Conservation (phyloP, 768 basidiomycete species). For the Agaricus sinodeliciosus region DNA sequence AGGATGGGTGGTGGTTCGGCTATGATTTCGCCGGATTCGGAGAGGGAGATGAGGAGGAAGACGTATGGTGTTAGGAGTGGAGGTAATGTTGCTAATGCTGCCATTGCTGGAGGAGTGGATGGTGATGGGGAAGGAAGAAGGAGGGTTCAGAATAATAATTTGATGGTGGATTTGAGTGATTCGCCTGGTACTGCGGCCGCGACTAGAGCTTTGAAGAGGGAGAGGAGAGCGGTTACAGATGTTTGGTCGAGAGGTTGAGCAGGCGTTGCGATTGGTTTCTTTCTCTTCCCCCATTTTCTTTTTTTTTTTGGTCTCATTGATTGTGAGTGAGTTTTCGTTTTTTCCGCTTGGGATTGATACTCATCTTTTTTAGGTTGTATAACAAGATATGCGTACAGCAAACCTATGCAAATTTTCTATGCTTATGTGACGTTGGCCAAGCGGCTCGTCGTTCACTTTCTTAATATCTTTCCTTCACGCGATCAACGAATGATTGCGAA, state of each 20-base stretch:
- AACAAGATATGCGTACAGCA: background rate
- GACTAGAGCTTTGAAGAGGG: conserved; percentile 20
- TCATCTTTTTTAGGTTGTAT: conserved; percentile 1
- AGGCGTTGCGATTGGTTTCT: background rate
- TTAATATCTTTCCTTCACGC: too few species aligned
- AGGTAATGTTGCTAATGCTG: conserved; percentile 36
- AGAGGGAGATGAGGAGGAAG: conserved; percentile 41
- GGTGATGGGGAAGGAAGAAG: conserved; percentile 13
- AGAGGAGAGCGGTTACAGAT: conserved; percentile 39
- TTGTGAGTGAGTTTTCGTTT: conserved; percentile 3
- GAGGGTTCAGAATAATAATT: conserved; percentile 6
- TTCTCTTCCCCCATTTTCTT: conserved; percentile 4
- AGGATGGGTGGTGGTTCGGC: background rate
- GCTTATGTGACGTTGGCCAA: background rate
- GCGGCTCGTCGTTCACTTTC: too few species aligned
- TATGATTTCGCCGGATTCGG: conserved; percentile 18
- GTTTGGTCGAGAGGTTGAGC: conserved; percentile 29
- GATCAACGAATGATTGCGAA: too few species aligned
- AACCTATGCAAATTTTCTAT: background rate
- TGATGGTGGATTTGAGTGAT: conserved; percentile 30
- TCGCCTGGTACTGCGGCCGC: conserved; percentile 19
- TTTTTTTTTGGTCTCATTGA: conserved; percentile 4
- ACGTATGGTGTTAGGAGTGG: conserved; percentile 31
- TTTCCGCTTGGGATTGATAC: background rate
- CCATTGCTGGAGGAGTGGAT: conserved; percentile 9